phyloP scores from a whole-genome alignment of 495 filamentous ascomycete genomes.

The Chaetomium fimeti region DNA sequence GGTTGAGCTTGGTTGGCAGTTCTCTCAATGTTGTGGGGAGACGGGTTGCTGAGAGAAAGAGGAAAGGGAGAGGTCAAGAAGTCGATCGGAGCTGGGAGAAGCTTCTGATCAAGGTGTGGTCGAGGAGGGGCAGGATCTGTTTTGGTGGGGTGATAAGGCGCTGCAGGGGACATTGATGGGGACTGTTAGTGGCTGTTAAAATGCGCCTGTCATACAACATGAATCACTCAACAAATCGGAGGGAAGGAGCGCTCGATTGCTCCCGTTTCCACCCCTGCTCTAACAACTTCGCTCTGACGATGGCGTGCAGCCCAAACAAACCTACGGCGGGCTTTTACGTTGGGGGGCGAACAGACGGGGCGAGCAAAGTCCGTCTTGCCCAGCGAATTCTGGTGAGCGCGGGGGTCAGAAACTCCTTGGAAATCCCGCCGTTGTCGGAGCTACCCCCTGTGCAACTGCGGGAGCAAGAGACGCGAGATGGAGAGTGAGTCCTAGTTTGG shows the following conservation, averaged over 20 bases:
- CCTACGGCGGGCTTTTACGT: neutral
- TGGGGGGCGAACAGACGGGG: neutral
- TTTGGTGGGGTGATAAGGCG: slow-evolving; percentile 36
- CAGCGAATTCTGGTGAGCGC: slow-evolving; percentile 4
- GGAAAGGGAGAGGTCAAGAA: slow-evolving; percentile 16
- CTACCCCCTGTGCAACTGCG: slow-evolving; percentile 14
- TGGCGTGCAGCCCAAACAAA: slow-evolving; percentile 8
- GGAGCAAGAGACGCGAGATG: neutral
- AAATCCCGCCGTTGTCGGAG: slow-evolving; percentile 24
- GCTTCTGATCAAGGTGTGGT: slow-evolving; percentile 21
- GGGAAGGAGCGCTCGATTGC: slow-evolving; percentile 5
- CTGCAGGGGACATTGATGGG: slow-evolving; percentile 6
- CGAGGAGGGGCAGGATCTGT: slow-evolving; percentile 34
- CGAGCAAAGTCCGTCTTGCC: neutral
- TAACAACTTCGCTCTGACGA: neutral
- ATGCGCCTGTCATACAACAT: slow-evolving; percentile 9
- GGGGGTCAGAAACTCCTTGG: slow-evolving; percentile 7
- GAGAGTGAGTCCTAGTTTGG: neutral
- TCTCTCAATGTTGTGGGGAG: slow-evolving; percentile 14
- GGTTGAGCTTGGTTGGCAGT: slow-evolving; percentile 17
- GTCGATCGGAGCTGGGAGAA: slow-evolving; percentile 21
- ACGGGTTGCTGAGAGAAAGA: slow-evolving; percentile 10
- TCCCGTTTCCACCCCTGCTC: slow-evolving; percentile 17
- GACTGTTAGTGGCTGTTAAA: slow-evolving; percentile 29
- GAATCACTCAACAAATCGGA: slow-evolving; percentile 12